Evolutionary conservation across 805 yeast genomes (phyloP), one percentile per base, ranked within the genome.

Genomic region (Spathaspora sp.): DNA sequence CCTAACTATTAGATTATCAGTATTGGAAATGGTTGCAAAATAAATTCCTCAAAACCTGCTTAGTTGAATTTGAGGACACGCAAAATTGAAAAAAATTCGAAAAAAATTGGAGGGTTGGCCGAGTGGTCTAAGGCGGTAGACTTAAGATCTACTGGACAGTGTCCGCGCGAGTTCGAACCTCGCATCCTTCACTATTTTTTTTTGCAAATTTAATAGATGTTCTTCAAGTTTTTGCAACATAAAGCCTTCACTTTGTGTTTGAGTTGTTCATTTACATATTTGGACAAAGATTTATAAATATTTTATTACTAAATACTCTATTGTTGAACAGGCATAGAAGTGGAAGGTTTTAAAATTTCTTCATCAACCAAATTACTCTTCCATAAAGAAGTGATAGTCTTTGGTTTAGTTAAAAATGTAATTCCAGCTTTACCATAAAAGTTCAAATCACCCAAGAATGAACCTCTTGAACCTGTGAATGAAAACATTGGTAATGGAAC

Each of bases 401-500:
- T 86, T 60, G 86, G 81, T 72, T 84, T 85, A 32, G 92, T 86
- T 70, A 85, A 75, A 70, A 86, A 86, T 50, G 83, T 75, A 46
- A 86, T 64, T 29, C 92, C 91, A n/a, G 86, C 78, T 72, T 85
- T 83, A 53, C 92, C 92, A 68, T 86, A 86, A 67, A 86, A 86
- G 74, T 86, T 86, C 76, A 86, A 78, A 64, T 86, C 91, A 35
- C 92, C 92, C 57, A 85, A 75, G 79, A 86, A 85, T 6, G 89
- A 83, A 39, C 82, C 87, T 70, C 84, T 84, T 67, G 81, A 81
- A 26, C 92, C 92, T 11, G 92, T 86, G 73, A 86, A 86, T 3
- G 89, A 83, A 68, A 86, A 86, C 88, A 86, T 83, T 53, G 92
- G 91, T 65, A 86, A 72, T 47, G 92, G 92, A 17, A 86, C 92